phyloP scores from a whole-genome alignment of 176 grass and related monocot species.

The Sorghum bicolor region Sorghum_bicolor_NCBIv3 NC_012877.2:42987001-42987500 shows the following conservation, averaged over 20 bases:
- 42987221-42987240: background rate
- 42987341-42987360: background rate
- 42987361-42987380: background rate
- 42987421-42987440: background rate
- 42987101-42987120: background rate
- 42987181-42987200: background rate
- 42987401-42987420: background rate
- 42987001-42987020: background rate
- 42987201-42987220: background rate
- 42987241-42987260: background rate
- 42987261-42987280: background rate
- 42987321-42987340: background rate
- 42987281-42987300: background rate
- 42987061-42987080: background rate
- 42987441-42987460: background rate
- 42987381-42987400: background rate
- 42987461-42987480: background rate
- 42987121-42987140: background rate
- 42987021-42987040: background rate
- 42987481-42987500: background rate
- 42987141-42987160: background rate
- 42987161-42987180: background rate
- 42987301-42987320: background rate
- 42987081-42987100: background rate
- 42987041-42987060: background rate